These are phyloP conservation scores for Psidium guajava DNA, from an alignment of 345 rosid species.

Conservation along the genomic window DNA sequence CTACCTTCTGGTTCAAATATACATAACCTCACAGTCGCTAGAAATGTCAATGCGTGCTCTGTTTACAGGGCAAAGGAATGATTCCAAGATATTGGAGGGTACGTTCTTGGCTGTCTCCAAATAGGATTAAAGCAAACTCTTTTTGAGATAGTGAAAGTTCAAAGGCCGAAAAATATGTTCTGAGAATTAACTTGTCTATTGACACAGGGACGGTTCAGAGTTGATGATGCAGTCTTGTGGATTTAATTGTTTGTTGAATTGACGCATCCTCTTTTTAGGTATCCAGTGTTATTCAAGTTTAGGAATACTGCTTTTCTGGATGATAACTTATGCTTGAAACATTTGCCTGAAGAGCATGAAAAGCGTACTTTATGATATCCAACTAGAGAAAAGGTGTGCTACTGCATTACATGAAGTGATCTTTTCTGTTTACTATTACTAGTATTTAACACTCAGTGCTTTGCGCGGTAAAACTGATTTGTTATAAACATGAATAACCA, in stretches of 20 bases:
- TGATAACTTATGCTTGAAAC: background rate
- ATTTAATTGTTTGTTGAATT: background rate
- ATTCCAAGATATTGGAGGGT: background rate
- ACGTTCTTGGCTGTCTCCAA: background rate
- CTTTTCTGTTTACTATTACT: background rate
- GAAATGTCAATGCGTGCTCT: background rate
- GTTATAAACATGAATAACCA: background rate
- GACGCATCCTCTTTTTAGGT: background rate
- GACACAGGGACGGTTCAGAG: background rate
- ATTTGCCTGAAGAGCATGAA: background rate
- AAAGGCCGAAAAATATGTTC: background rate
- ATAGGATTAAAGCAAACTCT: background rate
- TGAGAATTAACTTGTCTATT: background rate
- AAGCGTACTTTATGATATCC: background rate
- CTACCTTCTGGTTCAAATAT: background rate
- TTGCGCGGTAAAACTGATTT: background rate
- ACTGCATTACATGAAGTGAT: background rate
- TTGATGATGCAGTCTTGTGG: background rate
- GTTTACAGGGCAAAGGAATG: background rate
- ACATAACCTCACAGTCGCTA: background rate
- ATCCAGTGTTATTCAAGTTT: background rate
- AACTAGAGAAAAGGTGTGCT: background rate
- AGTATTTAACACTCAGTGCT: background rate
- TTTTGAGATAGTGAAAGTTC: background rate
- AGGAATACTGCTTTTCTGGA: background rate